Base-by-base conservation (phyloP, 139 green algal genomes). In the Zygnema cylindricum region DNA sequence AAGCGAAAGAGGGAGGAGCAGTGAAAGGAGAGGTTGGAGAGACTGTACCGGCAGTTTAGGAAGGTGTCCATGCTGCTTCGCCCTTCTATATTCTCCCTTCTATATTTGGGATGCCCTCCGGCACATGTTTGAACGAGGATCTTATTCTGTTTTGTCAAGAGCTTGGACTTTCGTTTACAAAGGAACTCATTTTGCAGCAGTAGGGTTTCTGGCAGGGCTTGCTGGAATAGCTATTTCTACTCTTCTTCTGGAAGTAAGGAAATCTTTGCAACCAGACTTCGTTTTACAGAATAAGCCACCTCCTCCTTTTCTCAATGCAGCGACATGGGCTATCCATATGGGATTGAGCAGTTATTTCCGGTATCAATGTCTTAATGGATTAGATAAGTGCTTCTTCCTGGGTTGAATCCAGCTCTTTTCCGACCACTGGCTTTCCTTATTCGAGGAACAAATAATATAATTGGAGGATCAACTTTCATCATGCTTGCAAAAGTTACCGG, bases 241-340 rank as follows among this genome's bases (percentile, higher is more conserved):
- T 87, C 91, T 92, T 11, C 93, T 98, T 55, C 89, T 98, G 69
- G 69, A 54, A 77, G 43, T 96, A 21, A 82, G 95, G 57, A 92
- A 94, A 89, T 92, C 93, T 81, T 35, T 97, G 33, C 94, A 98
- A 85, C 94, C 95, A 23, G 89, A 77, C 1, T 98, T 95, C 85
- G 69, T 89, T n/a, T 69, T 87, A 0, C 90, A 95, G 93, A 99
- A 99, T 91, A 90, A 95, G 86, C 82, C 94, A 1, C 97, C 96
- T 11, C 94, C 95, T 77, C 86, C 98, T 0, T 40, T 97, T 0
- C 92, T 94, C 87, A 99, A 99, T 88, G 94, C 97, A 0, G 92
- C 88, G 40, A 95, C 94, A 41, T 99, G 97, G 97, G 95, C 93
- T 0, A 63, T 95, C 41, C 97, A 99, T 93, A 99, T 99, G 97